Evolutionary conservation across 139 green algal species (phyloP).

Genomic region (Micractinium conductrix): DNA sequence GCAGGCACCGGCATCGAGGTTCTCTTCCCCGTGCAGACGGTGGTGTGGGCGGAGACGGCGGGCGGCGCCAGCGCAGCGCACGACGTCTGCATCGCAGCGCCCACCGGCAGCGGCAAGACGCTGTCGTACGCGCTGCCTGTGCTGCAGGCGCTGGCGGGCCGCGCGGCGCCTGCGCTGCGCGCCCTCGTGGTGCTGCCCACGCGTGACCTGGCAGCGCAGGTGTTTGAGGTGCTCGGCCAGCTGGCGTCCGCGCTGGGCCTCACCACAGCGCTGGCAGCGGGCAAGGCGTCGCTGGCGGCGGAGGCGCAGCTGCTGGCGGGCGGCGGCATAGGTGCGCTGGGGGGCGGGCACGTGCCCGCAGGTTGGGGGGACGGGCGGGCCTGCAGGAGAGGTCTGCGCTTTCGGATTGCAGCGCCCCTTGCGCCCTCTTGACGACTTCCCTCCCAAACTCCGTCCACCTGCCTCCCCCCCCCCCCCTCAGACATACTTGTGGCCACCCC

Average conservation of each 20-base stretch:
- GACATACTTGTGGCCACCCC: constrained; percentile 82
- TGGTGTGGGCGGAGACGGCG: constrained; percentile 71
- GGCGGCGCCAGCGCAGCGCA: constrained; percentile 73
- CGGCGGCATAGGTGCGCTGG: constrained; percentile 7
- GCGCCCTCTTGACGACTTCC: background rate
- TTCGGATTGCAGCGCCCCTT: too few species aligned
- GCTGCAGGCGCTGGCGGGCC: constrained; percentile 67
- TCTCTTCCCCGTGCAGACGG: constrained; percentile 85
- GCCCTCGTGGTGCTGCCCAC: constrained; percentile 86
- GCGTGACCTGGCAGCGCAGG: constrained; percentile 79
- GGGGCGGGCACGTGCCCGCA: too few species aligned
- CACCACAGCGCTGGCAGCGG: constrained; percentile 57
- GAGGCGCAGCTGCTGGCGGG: constrained; percentile 58
- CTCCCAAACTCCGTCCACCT: background rate
- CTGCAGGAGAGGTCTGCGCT: too few species aligned
- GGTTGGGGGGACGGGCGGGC: too few species aligned
- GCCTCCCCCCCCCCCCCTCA: background rate
- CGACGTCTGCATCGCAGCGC: constrained; percentile 88
- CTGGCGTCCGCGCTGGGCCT: constrained; percentile 68
- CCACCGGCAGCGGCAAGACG: constrained; percentile 93
- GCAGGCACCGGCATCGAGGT: constrained; percentile 55
- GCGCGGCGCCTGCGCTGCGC: constrained; percentile 48
- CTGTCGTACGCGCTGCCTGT: constrained; percentile 88
- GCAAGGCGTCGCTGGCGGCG: constrained; percentile 44
- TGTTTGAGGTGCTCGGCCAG: constrained; percentile 68